Evolutionary conservation across 2,329 filamentous ascomycete species (phyloP), one percentile per base, ranked within the genome.

Genomic region (Dactylellina leptospora): DNA sequence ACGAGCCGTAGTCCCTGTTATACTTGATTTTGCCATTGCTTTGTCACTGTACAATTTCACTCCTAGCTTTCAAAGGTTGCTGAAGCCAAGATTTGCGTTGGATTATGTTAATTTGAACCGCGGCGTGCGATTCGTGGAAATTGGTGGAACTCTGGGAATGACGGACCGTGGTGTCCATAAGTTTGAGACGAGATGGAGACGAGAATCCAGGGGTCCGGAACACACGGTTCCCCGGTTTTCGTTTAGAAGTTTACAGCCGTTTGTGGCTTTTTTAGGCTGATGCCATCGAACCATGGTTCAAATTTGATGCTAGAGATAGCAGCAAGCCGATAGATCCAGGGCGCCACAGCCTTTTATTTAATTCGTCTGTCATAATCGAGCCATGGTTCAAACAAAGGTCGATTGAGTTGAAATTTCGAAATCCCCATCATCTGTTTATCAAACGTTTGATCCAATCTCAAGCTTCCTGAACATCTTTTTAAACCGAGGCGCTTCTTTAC

Each of bases 51-150:
- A n/a, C n/a, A n/a, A n/a, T n/a, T n/a, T n/a, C n/a, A n/a, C n/a
- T n/a, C n/a, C n/a, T n/a, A n/a, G n/a, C n/a, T n/a, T n/a, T 36
- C 30, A 36, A n/a, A 5, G 30, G 30, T 36, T 36, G 10, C n/a
- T 10, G n/a, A 36, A 9, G 28, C 23, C 47, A 54, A 55, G 20
- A 33, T 33, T 60, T 25, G 48, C 30, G 48, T 60, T 69, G 55
- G 36, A 69, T 40, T 47, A 42, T 50, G 56, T 45, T 54, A 61
- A 55, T 55, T n/a, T 59, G 11, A 25, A 16, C 40, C 42, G 38
- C 25, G 50, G 51, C 51, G 22, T 59, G 28, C 51, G 18, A 71
- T 71, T 71, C 66, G 66, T 71, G 66, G 66, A 63, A 71, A 53
- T 71, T 18, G 6, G 8, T 40, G 51, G 20, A 5, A 18, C n/a